Base-by-base conservation (phyloP, 345 rosid species). In the Citrus cavaleriei region DNA sequence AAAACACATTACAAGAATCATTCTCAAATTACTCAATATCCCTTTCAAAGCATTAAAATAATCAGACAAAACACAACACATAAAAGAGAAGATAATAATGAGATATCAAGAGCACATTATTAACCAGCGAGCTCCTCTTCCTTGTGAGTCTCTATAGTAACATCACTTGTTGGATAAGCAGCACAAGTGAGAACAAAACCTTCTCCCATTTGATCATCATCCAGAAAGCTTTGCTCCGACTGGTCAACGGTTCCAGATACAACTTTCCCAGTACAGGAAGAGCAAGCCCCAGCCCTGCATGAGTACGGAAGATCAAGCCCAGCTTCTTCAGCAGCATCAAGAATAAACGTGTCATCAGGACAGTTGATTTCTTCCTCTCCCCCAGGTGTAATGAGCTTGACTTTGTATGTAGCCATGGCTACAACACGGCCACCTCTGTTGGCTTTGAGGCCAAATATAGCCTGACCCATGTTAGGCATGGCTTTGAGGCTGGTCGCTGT, bases 261-360 rank as follows among this genome's bases (percentile, higher is more conserved):
- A 5, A 95, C 61, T 70, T 85, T 92, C 10, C 97, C 98, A 0
- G 95, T 94, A 68, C 99, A 95, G 4, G 93, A 88, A 3, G 98
- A 92, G 87, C 99, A 95, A 30, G 99, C 83, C 12, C 99, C 99
- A 2, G 98, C 98, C 78, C 99, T 85, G 91, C 99, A 95, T 0
- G 98, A 95, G 97, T 91, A 95, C 2, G 99, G 99, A 66, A 93
- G 79, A 78, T 93, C 99, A 10, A 93, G 27, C 2, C 97, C 99
- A 1, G 10, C 6, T 49, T 92, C 98, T 81, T 96, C 99, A 0
- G 95, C 95, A 0, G 84, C 77, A 86, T 96, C 99, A 2, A 96
- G 88, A 71, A 93, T 85, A 84, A 90, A 93, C 0, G 30, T 64
- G 67, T 88, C 92, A 10, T 85, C 91, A 3, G 89, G 91, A 83